Conservation (phyloP, 2,329 filamentous ascomycete genomes). For the Bipolaris oryzae region DNA sequence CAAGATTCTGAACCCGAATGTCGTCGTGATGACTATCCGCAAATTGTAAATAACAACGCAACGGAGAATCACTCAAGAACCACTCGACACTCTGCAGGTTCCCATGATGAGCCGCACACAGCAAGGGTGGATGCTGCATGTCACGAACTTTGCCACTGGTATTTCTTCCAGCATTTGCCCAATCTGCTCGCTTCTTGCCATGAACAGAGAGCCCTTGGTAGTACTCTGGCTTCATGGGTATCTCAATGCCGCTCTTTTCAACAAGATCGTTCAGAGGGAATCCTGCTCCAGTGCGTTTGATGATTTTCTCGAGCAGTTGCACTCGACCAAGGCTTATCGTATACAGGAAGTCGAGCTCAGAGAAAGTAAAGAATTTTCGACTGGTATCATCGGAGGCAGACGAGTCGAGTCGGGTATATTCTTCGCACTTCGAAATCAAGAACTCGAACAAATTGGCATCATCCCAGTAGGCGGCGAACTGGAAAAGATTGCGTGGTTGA, state of each 20-base stretch:
- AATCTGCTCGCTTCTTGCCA: constrained; percentile 75
- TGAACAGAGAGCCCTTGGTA: constrained; percentile 73
- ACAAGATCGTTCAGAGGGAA: constrained; percentile 72
- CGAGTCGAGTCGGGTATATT: constrained; percentile 19
- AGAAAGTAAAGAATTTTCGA: constrained; percentile 20
- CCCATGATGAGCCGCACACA: constrained; percentile 62
- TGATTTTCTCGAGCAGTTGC: constrained; percentile 66
- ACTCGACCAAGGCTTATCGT: constrained; percentile 58
- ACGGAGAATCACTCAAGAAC: constrained; percentile 74
- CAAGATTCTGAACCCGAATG: constrained; percentile 65
- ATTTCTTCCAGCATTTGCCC: constrained; percentile 56
- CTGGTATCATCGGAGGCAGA: constrained; percentile 5
- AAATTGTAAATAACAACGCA: constrained; percentile 72
- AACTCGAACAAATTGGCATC: constrained; percentile 26
- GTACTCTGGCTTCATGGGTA: constrained; percentile 69
- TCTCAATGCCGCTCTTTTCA: constrained; percentile 67
- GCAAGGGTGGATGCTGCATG: constrained; percentile 59
- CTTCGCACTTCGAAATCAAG: constrained; percentile 23
- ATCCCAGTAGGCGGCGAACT: constrained; percentile 38
- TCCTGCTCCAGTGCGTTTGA: constrained; percentile 69
- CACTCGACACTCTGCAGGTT: constrained; percentile 75
- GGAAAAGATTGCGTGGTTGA: constrained; percentile 31
- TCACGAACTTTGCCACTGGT: constrained; percentile 4
- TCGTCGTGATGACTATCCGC: constrained; percentile 67
- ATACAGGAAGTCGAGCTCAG: constrained; percentile 22